These are phyloP conservation scores for Kregervanrija pseudodelftensis DNA, from an alignment of 805 yeast species.

Conservation along the genomic window DNA sequence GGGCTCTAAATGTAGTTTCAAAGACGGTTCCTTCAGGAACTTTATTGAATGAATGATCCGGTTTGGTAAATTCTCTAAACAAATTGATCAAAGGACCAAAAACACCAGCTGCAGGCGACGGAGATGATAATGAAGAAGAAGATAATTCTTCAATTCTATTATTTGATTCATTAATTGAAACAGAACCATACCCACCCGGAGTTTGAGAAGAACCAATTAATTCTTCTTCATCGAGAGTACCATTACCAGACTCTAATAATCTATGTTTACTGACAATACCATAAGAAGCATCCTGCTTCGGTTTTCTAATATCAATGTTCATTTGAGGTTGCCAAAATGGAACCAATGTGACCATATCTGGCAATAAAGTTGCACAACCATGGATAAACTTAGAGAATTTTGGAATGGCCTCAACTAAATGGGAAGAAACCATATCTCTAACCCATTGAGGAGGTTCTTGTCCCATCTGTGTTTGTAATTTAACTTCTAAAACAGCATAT, in stretches of 20 bases:
- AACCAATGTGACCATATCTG: constrained; percentile 72
- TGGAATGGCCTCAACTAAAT: constrained; percentile 96
- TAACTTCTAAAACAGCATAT: constrained; percentile 95
- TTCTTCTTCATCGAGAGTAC: constrained; percentile 70
- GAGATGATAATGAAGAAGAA: constrained; percentile 3
- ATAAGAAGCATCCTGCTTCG: constrained; percentile 50
- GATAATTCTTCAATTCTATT: constrained; percentile 23
- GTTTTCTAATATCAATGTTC: constrained; percentile 92
- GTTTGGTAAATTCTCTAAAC: constrained; percentile 15
- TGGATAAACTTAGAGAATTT: constrained; percentile 96
- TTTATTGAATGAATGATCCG: constrained; percentile 46
- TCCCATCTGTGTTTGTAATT: constrained; percentile 94
- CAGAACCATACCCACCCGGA: constrained; percentile 21
- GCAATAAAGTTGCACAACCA: constrained; percentile 88
- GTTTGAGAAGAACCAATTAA: constrained; percentile 30
- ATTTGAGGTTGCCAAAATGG: constrained; percentile 99
- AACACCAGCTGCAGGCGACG: constrained; percentile 8
- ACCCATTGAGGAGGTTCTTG: constrained; percentile 99
- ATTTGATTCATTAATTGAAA: constrained; percentile 23
- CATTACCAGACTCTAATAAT: constrained; percentile 30
- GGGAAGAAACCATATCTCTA: constrained; percentile 82
- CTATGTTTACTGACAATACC: constrained; percentile 52
- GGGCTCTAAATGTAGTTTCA: constrained; percentile 55
- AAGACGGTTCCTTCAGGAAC: constrained; percentile 62
- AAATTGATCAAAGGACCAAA: constrained; percentile 11